These are phyloP conservation scores for Sanghuangporus weigelae DNA, from an alignment of 1,284 basidiomycete species.

Conservation along the genomic window DNA sequence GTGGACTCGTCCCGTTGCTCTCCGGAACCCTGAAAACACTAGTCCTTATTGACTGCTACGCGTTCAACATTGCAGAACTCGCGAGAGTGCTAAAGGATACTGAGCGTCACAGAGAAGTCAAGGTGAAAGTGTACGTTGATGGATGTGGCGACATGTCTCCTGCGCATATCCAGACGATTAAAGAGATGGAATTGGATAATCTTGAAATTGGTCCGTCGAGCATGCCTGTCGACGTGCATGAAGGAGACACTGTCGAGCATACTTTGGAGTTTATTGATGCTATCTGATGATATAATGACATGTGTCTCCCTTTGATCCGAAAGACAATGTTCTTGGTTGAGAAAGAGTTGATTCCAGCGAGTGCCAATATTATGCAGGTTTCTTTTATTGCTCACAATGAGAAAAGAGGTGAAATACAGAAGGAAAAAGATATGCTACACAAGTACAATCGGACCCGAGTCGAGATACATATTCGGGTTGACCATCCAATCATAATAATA, in stretches of 20 bases:
- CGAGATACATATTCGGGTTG: too few species aligned
- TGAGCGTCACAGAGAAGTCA: background rate
- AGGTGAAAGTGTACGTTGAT: slow-evolving; percentile 4
- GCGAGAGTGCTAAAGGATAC: background rate
- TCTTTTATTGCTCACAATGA: too few species aligned
- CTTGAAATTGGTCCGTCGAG: background rate
- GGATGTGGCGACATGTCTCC: background rate
- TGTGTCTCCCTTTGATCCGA: background rate
- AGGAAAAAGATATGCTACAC: too few species aligned
- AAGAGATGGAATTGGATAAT: background rate
- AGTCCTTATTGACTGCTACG: slow-evolving; percentile 6
- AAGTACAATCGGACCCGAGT: too few species aligned
- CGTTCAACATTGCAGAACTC: slow-evolving; percentile 7
- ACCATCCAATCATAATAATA: too few species aligned
- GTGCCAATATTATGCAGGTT: too few species aligned
- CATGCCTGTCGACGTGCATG: background rate
- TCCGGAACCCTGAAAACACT: slow-evolving; percentile 1
- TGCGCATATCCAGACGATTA: background rate
- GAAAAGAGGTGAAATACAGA: too few species aligned
- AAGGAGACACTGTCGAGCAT: background rate
- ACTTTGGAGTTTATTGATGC: background rate
- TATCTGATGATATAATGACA: background rate
- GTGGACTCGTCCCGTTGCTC: background rate
- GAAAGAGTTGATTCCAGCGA: background rate
- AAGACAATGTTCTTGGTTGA: background rate